These are phyloP conservation scores for Suillus lakei DNA, from an alignment of 768 basidiomycete species.

Conservation along the genomic window DNA sequence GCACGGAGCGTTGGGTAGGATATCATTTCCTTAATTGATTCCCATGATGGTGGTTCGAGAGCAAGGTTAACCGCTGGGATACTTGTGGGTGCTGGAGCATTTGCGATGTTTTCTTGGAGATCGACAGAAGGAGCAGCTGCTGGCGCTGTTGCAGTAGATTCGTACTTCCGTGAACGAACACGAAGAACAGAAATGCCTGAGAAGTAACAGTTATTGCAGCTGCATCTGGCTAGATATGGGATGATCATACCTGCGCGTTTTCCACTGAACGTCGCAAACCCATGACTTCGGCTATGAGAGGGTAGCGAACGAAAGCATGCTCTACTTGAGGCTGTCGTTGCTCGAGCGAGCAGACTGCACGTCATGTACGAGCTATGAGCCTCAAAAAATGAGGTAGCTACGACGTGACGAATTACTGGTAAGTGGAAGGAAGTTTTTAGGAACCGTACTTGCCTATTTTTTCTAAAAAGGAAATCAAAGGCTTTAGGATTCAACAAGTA, in stretches of 20 bases:
- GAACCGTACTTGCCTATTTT: not conserved
- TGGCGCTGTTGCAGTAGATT: conserved; percentile 6
- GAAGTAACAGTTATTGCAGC: not conserved
- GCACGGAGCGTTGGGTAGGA: conserved; percentile 55
- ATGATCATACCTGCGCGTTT: not conserved
- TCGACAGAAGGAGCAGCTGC: not conserved
- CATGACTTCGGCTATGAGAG: conserved; percentile 4
- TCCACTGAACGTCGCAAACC: not conserved
- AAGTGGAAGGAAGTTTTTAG: conserved; percentile 12
- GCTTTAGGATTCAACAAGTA: conserved; percentile 1
- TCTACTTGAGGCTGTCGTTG: conserved; percentile 7
- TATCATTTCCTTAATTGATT: conserved; percentile 43
- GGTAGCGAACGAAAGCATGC: not conserved
- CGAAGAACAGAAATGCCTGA: not conserved
- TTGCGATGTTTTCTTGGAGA: not conserved
- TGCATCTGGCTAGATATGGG: not conserved
- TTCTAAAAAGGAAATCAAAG: conserved; percentile 8
- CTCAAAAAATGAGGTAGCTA: conserved; percentile 9
- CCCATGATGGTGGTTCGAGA: conserved; percentile 30
- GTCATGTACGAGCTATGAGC: conserved; percentile 8
- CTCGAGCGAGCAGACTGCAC: conserved; percentile 8
- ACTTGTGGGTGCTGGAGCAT: not conserved
- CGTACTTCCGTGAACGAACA: conserved; percentile 8
- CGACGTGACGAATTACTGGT: not conserved
- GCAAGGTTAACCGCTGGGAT: not conserved